Conservation (phyloP, 345 rosid genomes). For the Mercurialis annua region DNA sequence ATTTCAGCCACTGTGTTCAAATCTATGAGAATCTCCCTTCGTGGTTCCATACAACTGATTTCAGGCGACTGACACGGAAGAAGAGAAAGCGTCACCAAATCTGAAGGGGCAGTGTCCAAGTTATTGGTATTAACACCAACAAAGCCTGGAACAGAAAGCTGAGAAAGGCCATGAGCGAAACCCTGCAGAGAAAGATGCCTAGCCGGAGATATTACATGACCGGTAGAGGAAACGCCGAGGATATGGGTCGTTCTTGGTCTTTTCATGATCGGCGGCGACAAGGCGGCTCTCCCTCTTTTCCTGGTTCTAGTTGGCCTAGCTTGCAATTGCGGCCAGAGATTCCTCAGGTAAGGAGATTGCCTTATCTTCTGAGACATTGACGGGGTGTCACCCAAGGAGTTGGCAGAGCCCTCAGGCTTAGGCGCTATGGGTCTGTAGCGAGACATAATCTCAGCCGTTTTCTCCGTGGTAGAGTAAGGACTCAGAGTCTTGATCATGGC, state of each 20-base stretch:
- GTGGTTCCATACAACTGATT: constrained; percentile 37
- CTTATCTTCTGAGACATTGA: constrained; percentile 61
- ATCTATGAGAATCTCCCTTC: constrained; percentile 40
- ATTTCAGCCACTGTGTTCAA: constrained; percentile 48
- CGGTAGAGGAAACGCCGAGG: constrained; percentile 26
- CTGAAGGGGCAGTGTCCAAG: constrained; percentile 26
- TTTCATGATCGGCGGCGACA: constrained; percentile 52
- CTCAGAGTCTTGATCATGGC: constrained; percentile 65
- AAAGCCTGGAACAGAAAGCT: constrained; percentile 35
- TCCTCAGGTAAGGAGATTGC: constrained; percentile 74
- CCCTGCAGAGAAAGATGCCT: constrained; percentile 32
- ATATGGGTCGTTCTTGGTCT: constrained; percentile 36
- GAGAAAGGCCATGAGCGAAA: constrained; percentile 40
- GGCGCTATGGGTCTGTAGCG: constrained; percentile 94
- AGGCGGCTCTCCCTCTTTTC: constrained; percentile 69
- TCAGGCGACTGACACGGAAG: constrained; percentile 51
- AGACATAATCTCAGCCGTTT: constrained; percentile 93
- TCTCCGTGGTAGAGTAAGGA: constrained; percentile 44
- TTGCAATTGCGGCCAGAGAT: constrained; percentile 82
- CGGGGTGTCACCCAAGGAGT: constrained; percentile 31
- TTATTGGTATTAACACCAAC: constrained; percentile 20
- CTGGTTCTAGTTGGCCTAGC: constrained; percentile 81
- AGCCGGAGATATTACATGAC: constrained; percentile 26
- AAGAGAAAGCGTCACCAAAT: constrained; percentile 72
- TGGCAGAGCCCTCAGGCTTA: constrained; percentile 49